A percentile compares a stretch with the other conserved stretches of the same genome.
phyloP scores from a whole-genome alignment of 306 rosid species.

The Vigna hirtella region DNA sequence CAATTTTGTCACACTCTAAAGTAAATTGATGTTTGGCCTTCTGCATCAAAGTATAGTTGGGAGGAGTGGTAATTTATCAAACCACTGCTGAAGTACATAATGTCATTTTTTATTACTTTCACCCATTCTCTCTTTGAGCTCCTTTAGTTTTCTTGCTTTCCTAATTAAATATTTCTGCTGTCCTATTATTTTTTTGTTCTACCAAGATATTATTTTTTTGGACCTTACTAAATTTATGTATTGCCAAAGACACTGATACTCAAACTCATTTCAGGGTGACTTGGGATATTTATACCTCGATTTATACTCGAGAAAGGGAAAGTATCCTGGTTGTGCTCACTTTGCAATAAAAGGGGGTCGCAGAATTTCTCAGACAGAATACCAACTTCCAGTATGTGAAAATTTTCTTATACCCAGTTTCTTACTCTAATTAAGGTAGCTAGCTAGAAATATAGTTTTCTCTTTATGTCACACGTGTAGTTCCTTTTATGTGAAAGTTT shows the following conservation, averaged over 20 bases:
- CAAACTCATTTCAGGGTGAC: conserved; percentile 55
- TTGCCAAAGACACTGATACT: conserved; percentile 26
- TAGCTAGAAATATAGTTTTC: conserved; percentile 36
- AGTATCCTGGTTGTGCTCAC: conserved; percentile 67
- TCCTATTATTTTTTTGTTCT: background rate
- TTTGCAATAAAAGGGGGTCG: conserved; percentile 62
- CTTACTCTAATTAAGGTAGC: conserved; percentile 5
- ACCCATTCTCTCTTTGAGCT: background rate
- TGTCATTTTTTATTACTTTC: background rate
- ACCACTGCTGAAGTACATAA: background rate
- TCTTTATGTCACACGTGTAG: conserved; percentile 12
- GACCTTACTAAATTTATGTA: conserved; percentile 12
- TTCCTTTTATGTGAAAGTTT: background rate
- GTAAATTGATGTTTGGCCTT: conserved; percentile 3
- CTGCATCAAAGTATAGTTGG: conserved; percentile 18
- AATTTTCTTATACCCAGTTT: conserved; percentile 7
- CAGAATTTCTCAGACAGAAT: conserved; percentile 63
- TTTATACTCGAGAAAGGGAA: conserved; percentile 59
- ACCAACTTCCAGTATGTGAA: conserved; percentile 63
- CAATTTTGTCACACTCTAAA: background rate
- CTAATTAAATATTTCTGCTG: background rate
- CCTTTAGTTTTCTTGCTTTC: conserved; percentile 10
- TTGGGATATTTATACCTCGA: conserved; percentile 61
- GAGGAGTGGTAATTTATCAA: conserved; percentile 19
- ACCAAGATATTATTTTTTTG: background rate